Percentiles rank a stretch among this genome's conserved stretches.
Evolutionary conservation across 345 rosid species (phyloP).

Genomic region (Heritiera fomes): DNA sequence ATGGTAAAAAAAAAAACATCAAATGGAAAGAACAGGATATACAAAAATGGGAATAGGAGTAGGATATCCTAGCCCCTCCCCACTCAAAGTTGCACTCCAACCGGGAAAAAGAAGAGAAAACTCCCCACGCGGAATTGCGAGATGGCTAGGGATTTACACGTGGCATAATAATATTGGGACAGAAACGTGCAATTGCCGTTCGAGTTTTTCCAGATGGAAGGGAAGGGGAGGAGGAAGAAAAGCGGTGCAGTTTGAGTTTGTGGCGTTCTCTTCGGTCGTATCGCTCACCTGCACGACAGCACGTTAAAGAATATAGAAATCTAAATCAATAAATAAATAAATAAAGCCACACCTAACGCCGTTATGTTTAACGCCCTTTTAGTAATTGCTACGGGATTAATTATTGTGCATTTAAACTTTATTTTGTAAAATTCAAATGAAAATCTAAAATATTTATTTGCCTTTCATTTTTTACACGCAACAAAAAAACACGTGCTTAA

Average conservation of each 20-base stretch:
- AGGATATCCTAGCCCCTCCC: neutral
- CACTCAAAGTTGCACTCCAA: neutral
- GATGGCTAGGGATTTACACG: conserved; percentile 12
- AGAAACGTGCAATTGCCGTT: conserved; percentile 34
- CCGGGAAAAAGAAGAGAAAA: neutral
- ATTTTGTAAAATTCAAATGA: neutral
- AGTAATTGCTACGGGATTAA: neutral
- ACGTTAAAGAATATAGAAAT: neutral
- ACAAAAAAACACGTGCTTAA: neutral
- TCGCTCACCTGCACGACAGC: conserved; percentile 21
- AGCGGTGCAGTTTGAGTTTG: neutral
- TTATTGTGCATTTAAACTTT: neutral
- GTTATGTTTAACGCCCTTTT: conserved; percentile 10
- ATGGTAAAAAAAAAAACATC: neutral
- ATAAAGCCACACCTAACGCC: neutral
- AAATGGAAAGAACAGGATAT: neutral
- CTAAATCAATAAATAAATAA: neutral
- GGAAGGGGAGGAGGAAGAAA: neutral
- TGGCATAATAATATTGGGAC: conserved; percentile 5
- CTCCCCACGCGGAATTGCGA: conserved; percentile 19
- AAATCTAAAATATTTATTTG: neutral
- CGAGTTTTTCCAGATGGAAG: neutral
- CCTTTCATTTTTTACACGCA: neutral
- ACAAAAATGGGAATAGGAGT: neutral
- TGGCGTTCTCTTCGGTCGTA: conserved; percentile 24